A percentile compares a stretch with the other conserved stretches of the same genome.
Evolutionary conservation across 306 rosid genomes (phyloP).

Genomic region (Cucumis sativus): Cucumber_9930_V3 NC_026655.2:25382001-25382500

Average conservation of each 20-base stretch:
- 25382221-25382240: not conserved
- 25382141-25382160: too few relatives aligned
- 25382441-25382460: slow-evolving; percentile 3
- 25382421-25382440: slow-evolving; percentile 1
- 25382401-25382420: not conserved
- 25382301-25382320: not conserved
- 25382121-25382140: too few relatives aligned
- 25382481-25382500: slow-evolving; percentile 6
- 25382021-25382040: too few relatives aligned
- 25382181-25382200: not conserved
- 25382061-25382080: too few relatives aligned
- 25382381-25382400: not conserved
- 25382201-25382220: not conserved
- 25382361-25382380: not conserved
- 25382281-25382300: not conserved
- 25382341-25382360: not conserved
- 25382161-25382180: not conserved
- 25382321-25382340: not conserved
- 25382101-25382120: too few relatives aligned
- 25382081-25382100: too few relatives aligned
- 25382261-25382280: not conserved
- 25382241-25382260: not conserved
- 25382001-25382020: too few relatives aligned
- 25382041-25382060: too few relatives aligned
- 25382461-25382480: slow-evolving; percentile 7